A percentile compares a stretch with the other conserved stretches of the same genome.
These are phyloP conservation scores for Malus domestica DNA, from an alignment of 306 rosid species.

Conservation along the genomic window ASM211411v1 NC_041794.1:19386501-19387000, in stretches of 20 bases:
- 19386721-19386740: conserved; percentile 5
- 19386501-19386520: too few relatives aligned
- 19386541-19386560: not conserved
- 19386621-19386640: not conserved
- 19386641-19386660: not conserved
- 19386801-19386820: not conserved
- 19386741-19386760: not conserved
- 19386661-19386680: not conserved
- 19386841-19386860: conserved; percentile 63
- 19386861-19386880: conserved; percentile 29
- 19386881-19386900: too few relatives aligned
- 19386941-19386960: too few relatives aligned
- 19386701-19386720: conserved; percentile 8
- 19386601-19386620: not conserved
- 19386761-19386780: not conserved
- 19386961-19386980: too few relatives aligned
- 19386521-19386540: not conserved
- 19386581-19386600: not conserved
- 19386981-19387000: too few relatives aligned
- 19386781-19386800: not conserved
- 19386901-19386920: too few relatives aligned
- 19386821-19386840: conserved; percentile 41
- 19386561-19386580: not conserved
- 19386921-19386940: too few relatives aligned
- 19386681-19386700: not conserved